Conservation (phyloP, 805 yeast species). For the Vanderwaltozyma verrucispora region DNA sequence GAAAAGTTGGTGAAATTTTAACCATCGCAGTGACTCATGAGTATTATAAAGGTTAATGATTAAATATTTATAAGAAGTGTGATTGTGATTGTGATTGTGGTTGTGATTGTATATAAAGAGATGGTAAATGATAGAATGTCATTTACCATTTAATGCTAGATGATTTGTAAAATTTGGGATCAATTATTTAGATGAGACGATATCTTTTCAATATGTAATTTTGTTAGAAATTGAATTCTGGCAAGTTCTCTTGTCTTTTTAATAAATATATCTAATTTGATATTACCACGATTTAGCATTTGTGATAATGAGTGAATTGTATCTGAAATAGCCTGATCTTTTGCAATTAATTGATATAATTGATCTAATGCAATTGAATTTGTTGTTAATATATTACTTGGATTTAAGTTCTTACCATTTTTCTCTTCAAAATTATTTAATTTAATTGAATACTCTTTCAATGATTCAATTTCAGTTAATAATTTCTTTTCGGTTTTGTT, state of each 20-base stretch:
- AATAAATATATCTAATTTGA: constrained; percentile 21
- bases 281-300: constrained; percentile 11
- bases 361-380: constrained; percentile 50
- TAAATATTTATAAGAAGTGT: too few relatives aligned
- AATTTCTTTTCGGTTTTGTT: constrained; percentile 24
- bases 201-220: constrained; percentile 38
- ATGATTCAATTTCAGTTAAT: constrained; percentile 22
- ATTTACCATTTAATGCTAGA: too few relatives aligned
- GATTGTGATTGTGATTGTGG: too few relatives aligned
- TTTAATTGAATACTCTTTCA: too few relatives aligned
- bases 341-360: constrained; percentile 39
- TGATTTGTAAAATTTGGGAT: too few relatives aligned
- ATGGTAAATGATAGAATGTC: too few relatives aligned
- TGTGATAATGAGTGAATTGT: constrained; percentile 40
- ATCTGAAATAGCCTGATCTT: constrained; percentile 64
- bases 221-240: constrained; percentile 50
- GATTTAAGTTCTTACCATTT: constrained; percentile 24
- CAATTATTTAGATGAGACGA: not conserved
- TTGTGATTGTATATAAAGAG: too few relatives aligned
- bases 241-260: constrained; percentile 43
- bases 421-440: constrained; percentile 8
- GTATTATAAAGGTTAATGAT: too few relatives aligned
- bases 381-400: constrained; percentile 38
- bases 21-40: too few relatives aligned
- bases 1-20: too few relatives aligned